phyloP scores from a whole-genome alignment of 495 filamentous ascomycete genomes.

The Xylaria flabelliformis region DNA sequence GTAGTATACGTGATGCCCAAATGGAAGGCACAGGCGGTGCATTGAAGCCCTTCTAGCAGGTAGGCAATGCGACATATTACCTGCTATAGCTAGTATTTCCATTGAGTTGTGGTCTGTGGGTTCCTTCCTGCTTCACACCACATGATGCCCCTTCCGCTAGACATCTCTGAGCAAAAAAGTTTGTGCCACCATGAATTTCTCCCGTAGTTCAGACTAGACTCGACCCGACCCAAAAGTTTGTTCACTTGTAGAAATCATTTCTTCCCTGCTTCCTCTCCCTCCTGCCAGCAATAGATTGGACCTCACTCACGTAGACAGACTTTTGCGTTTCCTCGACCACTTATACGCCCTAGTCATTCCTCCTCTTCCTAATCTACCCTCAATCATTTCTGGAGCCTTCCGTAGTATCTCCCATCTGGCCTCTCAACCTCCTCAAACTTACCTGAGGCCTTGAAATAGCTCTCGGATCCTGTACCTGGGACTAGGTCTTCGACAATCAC shows the following conservation, averaged over 20 bases:
- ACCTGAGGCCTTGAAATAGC: background rate
- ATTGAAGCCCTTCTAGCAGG: background rate
- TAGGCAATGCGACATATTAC: background rate
- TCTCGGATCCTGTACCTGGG: background rate
- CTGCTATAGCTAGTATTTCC: background rate
- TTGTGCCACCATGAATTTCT: conserved; percentile 20
- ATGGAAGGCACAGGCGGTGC: conserved; percentile 2
- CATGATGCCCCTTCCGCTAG: conserved; percentile 13
- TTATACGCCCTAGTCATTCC: conserved; percentile 17
- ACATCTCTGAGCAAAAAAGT: conserved; percentile 6
- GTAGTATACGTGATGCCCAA: background rate
- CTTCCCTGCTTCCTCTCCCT: conserved; percentile 12
- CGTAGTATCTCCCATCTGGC: conserved; percentile 14
- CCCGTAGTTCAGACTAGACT: background rate
- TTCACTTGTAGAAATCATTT: background rate
- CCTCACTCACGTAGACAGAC: background rate
- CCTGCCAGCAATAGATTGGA: background rate
- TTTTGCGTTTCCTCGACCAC: background rate
- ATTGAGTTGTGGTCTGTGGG: background rate
- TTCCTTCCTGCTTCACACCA: conserved; percentile 3
- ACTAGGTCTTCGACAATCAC: background rate
- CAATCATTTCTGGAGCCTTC: background rate
- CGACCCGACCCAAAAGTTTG: background rate
- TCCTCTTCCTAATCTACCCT: background rate
- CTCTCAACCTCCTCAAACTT: background rate